Base-by-base conservation (phyloP, 164 flowering plant genomes). In the Chimonanthus salicifolius region DNA sequence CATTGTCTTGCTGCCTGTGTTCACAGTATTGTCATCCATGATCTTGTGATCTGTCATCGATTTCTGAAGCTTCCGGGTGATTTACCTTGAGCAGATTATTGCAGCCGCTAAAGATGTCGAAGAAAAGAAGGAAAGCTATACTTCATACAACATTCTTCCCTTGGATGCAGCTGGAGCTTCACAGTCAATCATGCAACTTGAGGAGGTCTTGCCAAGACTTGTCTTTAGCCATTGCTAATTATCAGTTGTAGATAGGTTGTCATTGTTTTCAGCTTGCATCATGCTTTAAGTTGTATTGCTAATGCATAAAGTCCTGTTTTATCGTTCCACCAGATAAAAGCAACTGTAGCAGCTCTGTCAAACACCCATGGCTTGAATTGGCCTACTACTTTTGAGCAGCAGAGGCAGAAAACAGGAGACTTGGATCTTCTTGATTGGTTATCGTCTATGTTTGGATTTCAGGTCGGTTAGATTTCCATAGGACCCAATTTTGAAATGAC, bases 381-480 rank as follows among this genome's bases (percentile, higher is more conserved):
- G 98, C 97, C 99, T 8, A 44, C 89, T 58, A 75, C 89, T 68
- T 87, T 89, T 83, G 97, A 96, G 83, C 93, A 85, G 78, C 86
- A 84, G 2, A 83, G 90, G 82, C 90, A 89, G 83, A 94, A 84
- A 81, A 70, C 92, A 8, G 93, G 90, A 74, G 94, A 96, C 68
- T 68, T 92, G 64, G 99, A 96, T 79, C 84, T 96, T 77, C 90
- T 96, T 65, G 99, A 96, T 82, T 96, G 99, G 99, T 80, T 96
- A 63, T 84, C 91, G 70, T 95, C 97, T 49, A 94, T 96, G 99
- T 96, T 96, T 78, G 99, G 99, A 13, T 96, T 96, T 84, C 99
- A 96, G 97, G 99, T 79, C 81, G 44, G 80, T 64, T 18, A 0
- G 54, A 66, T 47, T 58, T 33, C 67, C 62, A 8, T 10, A 54